These are phyloP conservation scores for Rosellinia necatrix DNA, from an alignment of 2,329 filamentous ascomycete genomes.

Conservation along the genomic window DNA sequence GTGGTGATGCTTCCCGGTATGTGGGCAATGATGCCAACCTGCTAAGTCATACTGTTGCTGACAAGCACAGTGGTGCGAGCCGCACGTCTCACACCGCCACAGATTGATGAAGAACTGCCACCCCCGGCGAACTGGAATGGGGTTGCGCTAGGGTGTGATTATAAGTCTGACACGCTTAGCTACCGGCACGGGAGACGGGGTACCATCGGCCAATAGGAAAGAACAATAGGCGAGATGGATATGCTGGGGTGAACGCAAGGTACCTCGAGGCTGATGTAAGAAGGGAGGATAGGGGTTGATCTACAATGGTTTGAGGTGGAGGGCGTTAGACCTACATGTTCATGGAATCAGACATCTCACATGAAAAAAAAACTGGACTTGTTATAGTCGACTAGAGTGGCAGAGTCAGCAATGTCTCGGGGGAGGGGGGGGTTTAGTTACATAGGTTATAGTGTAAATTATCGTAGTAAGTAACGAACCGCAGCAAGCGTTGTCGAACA, in stretches of 20 bases:
- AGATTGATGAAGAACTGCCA: no score
- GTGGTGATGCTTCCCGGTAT: not conserved
- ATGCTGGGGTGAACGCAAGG: no score
- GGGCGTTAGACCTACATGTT: not conserved
- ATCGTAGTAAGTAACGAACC: not conserved
- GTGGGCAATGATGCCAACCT: no score
- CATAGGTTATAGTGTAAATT: not conserved
- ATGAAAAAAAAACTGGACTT: not conserved
- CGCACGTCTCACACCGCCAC: not conserved
- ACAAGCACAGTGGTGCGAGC: not conserved
- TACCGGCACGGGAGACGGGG: no score
- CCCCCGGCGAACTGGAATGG: no score
- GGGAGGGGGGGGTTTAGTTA: not conserved
- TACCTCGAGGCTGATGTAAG: no score
- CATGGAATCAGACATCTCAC: not conserved
- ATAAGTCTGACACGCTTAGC: no score
- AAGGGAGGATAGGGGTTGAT: not conserved
- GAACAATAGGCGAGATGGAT: no score
- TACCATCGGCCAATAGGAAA: no score
- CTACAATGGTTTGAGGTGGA: not conserved
- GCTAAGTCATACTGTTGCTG: no score
- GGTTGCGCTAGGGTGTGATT: no score
- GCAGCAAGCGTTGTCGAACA: not conserved
- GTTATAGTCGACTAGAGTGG: not conserved
- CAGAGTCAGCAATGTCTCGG: slow-evolving; percentile 6